Conservation (phyloP, 1,284 basidiomycete genomes). For the Trichosporon faecale region DNA sequence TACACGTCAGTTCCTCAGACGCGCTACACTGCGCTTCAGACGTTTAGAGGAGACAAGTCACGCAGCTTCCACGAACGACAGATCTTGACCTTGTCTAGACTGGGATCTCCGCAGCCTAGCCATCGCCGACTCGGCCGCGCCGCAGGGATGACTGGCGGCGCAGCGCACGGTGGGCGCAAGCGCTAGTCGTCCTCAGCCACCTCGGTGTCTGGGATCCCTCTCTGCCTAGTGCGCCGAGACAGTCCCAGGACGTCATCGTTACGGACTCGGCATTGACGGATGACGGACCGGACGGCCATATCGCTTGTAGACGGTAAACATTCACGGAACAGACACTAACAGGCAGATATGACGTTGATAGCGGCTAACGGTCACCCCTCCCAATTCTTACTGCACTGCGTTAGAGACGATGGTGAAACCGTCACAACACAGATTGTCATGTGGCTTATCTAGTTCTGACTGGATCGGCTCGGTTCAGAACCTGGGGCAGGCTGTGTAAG, state of each 20-base stretch:
- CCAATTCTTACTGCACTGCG: background rate
- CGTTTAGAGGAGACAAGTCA: background rate
- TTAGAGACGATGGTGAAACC: background rate
- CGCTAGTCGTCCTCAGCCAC: background rate
- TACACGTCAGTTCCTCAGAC: too few relatives aligned
- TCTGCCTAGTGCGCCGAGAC: background rate
- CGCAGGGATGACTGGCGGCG: background rate
- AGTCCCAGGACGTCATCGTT: background rate
- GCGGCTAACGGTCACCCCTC: background rate
- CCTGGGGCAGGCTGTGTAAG: background rate
- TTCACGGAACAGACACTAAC: background rate
- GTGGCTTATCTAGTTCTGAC: background rate
- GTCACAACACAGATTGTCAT: background rate
- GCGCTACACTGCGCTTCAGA: background rate
- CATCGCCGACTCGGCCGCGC: background rate
- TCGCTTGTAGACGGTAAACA: background rate
- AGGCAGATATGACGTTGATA: background rate
- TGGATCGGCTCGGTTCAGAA: background rate
- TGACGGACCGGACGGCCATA: background rate
- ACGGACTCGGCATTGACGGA: background rate
- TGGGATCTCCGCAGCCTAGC: background rate
- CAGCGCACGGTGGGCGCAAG: background rate
- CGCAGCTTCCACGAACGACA: background rate
- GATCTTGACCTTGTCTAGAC: background rate
- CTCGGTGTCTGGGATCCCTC: background rate